phyloP scores from a whole-genome alignment of 1,284 basidiomycete species.

The Malassezia furfur region DNA sequence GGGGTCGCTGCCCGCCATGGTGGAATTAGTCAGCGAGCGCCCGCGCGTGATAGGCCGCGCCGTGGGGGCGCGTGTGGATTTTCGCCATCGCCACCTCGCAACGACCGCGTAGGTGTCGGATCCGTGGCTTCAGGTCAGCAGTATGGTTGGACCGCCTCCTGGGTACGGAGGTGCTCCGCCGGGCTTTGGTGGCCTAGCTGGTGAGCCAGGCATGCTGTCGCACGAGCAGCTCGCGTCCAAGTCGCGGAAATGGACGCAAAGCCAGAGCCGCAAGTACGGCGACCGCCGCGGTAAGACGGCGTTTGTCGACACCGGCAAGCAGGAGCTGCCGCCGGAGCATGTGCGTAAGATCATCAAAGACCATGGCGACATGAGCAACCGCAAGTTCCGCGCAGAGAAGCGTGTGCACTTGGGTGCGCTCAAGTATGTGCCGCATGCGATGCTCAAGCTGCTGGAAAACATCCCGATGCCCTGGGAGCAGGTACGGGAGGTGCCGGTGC shows the following conservation, averaged over 20 bases:
- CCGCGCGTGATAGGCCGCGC: neutral
- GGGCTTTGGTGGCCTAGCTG: conserved; percentile 7
- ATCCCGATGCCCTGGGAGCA: conserved; percentile 95
- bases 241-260: conserved; percentile 84
- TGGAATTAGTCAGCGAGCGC: conserved; percentile 7
- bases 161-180: conserved; percentile 11
- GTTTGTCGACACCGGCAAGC: conserved; percentile 84
- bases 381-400: conserved; percentile 87
- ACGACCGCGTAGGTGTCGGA: neutral
- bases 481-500: conserved; percentile 50
- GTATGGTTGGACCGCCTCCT: conserved; percentile 15
- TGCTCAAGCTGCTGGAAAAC: conserved; percentile 98
- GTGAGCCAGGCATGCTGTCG: conserved; percentile 53
- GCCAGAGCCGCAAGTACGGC: conserved; percentile 80
- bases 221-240: conserved; percentile 71
- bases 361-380: conserved; percentile 49
- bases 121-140: neutral
- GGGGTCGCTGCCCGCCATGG: neutral
- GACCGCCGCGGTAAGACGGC: conserved; percentile 72
- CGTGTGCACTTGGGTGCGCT: conserved; percentile 94
- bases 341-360: conserved; percentile 49
- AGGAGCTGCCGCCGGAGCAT: conserved; percentile 65
- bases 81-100: conserved; percentile 11
- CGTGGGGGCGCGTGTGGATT: neutral
- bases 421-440: conserved; percentile 97